A percentile compares a stretch with the other conserved stretches of the same genome.
Evolutionary conservation across 306 rosid species (phyloP).

Genomic region (Erythrophleum fordii): DNA sequence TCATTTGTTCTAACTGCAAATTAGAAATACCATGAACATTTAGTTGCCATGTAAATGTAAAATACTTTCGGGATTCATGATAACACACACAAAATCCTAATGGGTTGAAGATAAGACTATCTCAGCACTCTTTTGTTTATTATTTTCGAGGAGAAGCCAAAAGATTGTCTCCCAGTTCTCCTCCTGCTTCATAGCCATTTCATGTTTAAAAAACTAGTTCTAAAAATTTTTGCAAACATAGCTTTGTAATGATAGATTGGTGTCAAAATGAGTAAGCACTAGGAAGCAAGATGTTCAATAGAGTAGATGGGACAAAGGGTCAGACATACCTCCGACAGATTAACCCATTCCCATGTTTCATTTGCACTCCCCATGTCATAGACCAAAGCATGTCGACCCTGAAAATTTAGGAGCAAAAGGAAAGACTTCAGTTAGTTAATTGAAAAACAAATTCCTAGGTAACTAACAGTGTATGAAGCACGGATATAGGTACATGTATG

Average conservation of each 20-base stretch:
- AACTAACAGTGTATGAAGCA: slow-evolving; percentile 2
- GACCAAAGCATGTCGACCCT: slow-evolving; percentile 86
- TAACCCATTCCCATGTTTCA: slow-evolving; percentile 92
- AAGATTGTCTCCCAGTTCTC: slow-evolving; percentile 3
- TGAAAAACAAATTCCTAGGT: slow-evolving; percentile 24
- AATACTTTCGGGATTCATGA: background rate
- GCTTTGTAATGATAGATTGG: background rate
- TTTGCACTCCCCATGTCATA: slow-evolving; percentile 74
- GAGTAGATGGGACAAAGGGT: slow-evolving; percentile 11
- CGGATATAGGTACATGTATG: background rate
- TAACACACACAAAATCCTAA: background rate
- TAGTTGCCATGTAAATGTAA: slow-evolving; percentile 2
- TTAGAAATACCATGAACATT: background rate
- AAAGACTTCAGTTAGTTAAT: slow-evolving; percentile 31
- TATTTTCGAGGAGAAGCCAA: background rate
- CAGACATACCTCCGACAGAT: slow-evolving; percentile 83
- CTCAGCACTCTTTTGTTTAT: background rate
- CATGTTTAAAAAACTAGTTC: background rate
- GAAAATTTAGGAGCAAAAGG: slow-evolving; percentile 40
- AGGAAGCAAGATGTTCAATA: slow-evolving; percentile 4
- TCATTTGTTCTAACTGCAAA: background rate
- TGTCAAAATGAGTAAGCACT: background rate
- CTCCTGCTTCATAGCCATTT: background rate
- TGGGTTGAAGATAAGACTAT: background rate
- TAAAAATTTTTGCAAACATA: background rate